A percentile compares a stretch with the other conserved stretches of the same genome.
Conservation (phyloP, 257 asterid species). For the Solanum sejunctum region DNA sequence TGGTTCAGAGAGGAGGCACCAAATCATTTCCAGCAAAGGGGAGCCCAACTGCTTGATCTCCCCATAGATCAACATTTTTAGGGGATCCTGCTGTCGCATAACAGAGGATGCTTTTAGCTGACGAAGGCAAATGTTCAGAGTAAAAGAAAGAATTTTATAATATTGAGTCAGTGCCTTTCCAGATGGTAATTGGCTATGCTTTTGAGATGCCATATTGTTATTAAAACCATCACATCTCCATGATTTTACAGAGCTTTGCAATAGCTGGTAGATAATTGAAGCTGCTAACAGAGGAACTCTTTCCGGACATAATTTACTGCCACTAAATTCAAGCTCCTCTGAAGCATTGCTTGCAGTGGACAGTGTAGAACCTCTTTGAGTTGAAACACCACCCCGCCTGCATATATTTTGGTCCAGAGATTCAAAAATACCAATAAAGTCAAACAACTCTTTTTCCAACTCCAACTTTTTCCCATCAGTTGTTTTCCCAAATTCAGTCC, state of each 20-base stretch:
- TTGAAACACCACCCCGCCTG: constrained; percentile 23
- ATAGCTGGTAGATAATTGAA: constrained; percentile 39
- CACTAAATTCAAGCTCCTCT: constrained; percentile 26
- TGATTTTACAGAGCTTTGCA: constrained; percentile 32
- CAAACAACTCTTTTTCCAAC: constrained; percentile 53
- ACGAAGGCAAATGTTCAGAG: constrained; percentile 37
- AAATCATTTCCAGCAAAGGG: constrained; percentile 47
- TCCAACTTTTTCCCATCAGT: constrained; percentile 31
- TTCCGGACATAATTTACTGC: constrained; percentile 32
- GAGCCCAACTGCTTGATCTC: constrained; percentile 65
- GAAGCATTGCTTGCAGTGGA: constrained; percentile 30
- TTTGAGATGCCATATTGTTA: constrained; percentile 30
- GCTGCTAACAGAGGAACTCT: constrained; percentile 67
- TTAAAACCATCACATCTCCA: constrained; percentile 17
- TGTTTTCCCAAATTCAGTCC: constrained; percentile 49
- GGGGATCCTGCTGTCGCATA: constrained; percentile 46
- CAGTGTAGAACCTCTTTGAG: constrained; percentile 19
- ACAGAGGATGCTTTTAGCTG: constrained; percentile 35
- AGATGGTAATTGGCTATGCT: constrained; percentile 42
- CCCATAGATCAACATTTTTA: constrained; percentile 47
- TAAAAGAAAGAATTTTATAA: constrained; percentile 25
- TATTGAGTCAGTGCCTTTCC: constrained; percentile 18
- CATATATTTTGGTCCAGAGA: constrained; percentile 31
- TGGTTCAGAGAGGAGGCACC: constrained; percentile 30
- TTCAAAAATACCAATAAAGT: constrained; percentile 42